A percentile compares a stretch with the other conserved stretches of the same genome.
Conservation (phyloP, 2,329 filamentous ascomycete genomes). For the Annulohypoxylon truncatum region DNA sequence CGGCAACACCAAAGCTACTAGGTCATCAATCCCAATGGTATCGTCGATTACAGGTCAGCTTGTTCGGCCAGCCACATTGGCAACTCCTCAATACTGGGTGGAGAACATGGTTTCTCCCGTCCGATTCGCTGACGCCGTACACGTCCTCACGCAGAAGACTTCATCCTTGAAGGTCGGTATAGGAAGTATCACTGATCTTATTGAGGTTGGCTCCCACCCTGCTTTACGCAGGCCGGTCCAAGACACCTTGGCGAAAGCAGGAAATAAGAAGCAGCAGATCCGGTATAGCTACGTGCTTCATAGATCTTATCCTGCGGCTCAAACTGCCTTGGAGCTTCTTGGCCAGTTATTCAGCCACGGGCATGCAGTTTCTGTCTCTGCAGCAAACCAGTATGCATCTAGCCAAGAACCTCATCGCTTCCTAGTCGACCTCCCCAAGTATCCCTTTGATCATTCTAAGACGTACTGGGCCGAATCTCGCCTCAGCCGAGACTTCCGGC, state of each 20-base stretch:
- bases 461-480: conserved; percentile 55
- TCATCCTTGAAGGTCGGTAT: conserved; percentile 44
- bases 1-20: conserved; percentile 8
- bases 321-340: conserved; percentile 42
- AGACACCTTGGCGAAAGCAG: conserved; percentile 43
- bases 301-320: conserved; percentile 35
- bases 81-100: conserved; percentile 49
- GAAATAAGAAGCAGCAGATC: conserved; percentile 36
- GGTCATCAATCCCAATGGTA: conserved; percentile 43
- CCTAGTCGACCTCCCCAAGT: conserved; percentile 54
- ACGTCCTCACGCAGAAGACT: conserved; percentile 34
- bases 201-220: conserved; percentile 50
- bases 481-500: conserved; percentile 48
- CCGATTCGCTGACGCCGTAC: conserved; percentile 48
- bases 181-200: conserved; percentile 42
- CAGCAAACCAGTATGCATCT: conserved; percentile 39
- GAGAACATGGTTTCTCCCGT: conserved; percentile 52
- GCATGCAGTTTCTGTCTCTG: conserved; percentile 39
- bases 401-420: conserved; percentile 23
- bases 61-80: conserved; percentile 20
- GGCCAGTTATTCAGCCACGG: conserved; percentile 46
- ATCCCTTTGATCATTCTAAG: conserved; percentile 56
- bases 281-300: conserved; percentile 41
- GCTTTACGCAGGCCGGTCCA: conserved; percentile 47
- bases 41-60: conserved; percentile 41